Conservation (phyloP, 2,329 filamentous ascomycete species). For the Trichoderma atrobrunneum region DNA sequence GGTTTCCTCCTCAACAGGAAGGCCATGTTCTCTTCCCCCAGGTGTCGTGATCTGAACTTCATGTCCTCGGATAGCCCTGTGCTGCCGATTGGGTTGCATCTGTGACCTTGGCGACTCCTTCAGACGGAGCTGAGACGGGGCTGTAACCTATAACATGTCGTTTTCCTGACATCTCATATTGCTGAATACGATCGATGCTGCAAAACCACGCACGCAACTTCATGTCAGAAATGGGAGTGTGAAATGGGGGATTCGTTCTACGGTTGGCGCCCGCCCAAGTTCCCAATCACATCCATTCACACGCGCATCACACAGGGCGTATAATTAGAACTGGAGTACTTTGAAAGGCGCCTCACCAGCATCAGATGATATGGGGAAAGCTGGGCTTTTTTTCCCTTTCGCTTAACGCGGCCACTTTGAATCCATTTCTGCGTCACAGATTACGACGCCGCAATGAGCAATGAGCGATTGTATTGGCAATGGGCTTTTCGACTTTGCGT, state of each 20-base stretch:
- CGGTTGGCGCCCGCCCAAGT: background rate
- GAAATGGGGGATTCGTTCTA: background rate
- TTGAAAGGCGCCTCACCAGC: background rate
- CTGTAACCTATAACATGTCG: background rate
- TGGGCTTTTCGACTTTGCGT: background rate
- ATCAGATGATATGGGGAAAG: background rate
- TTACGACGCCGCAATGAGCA: background rate
- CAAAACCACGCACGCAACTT: background rate
- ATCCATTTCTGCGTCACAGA: background rate
- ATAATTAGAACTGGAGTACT: background rate
- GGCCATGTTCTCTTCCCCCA: background rate
- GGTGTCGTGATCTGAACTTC: slow-evolving; percentile 11
- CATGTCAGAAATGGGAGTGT: background rate
- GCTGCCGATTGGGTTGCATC: background rate
- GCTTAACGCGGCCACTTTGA: background rate
- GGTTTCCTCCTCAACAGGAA: background rate
- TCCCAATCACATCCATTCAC: slow-evolving; percentile 10
- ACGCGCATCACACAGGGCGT: slow-evolving; percentile 9
- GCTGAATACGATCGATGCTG: background rate
- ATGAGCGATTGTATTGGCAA: background rate
- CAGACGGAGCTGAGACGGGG: background rate
- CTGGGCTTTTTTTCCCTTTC: background rate
- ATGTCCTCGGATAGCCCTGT: background rate
- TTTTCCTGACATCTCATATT: background rate
- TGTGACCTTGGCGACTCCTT: background rate